Evolutionary conservation across 768 basidiomycete species (phyloP).

Genomic region (Russula brevipes): DNA sequence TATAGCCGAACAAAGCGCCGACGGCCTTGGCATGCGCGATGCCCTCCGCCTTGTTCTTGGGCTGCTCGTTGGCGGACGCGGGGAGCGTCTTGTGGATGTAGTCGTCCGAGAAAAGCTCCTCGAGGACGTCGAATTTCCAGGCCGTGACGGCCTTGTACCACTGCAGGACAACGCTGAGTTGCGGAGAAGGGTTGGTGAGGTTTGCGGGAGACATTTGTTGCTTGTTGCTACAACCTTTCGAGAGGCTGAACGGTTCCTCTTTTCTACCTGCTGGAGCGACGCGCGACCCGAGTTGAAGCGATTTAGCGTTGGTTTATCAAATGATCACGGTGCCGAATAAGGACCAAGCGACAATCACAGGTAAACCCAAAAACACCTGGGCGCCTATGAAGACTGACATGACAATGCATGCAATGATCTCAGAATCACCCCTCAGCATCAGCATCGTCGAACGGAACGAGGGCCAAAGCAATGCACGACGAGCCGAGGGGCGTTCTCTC

Average conservation of each 20-base stretch:
- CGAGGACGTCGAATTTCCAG: slow-evolving; percentile 10
- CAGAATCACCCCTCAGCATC: too few relatives aligned
- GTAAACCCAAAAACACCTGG: too few relatives aligned
- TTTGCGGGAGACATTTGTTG: background rate
- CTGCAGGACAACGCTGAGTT: slow-evolving; percentile 4
- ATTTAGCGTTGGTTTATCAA: background rate
- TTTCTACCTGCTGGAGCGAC: background rate
- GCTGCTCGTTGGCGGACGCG: background rate
- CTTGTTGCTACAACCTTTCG: background rate
- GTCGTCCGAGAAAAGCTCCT: background rate
- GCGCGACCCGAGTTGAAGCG: background rate
- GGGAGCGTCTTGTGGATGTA: slow-evolving; percentile 9
- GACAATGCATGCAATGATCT: too few relatives aligned
- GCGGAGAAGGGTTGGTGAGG: slow-evolving; percentile 2
- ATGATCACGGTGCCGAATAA: too few relatives aligned
- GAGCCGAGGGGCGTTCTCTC: background rate
- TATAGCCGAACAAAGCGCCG: background rate
- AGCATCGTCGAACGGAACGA: background rate
- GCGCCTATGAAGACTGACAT: too few relatives aligned
- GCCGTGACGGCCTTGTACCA: slow-evolving; percentile 4
- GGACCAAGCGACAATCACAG: too few relatives aligned
- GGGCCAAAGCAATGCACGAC: background rate
- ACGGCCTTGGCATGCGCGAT: background rate
- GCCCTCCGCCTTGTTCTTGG: slow-evolving; percentile 9
- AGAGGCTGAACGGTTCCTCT: background rate